A percentile compares a stretch with the other conserved stretches of the same genome.
Evolutionary conservation across 768 basidiomycete species (phyloP).

Genomic region (Macrocybe gigantea): DNA sequence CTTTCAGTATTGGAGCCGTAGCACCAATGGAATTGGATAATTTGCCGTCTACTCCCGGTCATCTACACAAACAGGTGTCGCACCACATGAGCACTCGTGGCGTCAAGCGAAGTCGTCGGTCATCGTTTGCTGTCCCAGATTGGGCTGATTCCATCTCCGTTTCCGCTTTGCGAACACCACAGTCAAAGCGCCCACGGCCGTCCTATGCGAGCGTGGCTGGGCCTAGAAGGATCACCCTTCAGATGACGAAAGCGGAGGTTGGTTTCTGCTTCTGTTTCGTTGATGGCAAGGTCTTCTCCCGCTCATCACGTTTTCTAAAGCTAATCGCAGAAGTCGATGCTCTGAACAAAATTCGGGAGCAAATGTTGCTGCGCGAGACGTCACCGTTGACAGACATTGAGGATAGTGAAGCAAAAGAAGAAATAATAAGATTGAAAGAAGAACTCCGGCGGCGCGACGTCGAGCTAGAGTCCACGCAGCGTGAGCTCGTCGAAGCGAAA

Average conservation of each 20-base stretch:
- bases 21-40: slow-evolving; percentile 14
- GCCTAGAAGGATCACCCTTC: slow-evolving; percentile 18
- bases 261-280: background rate
- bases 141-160: slow-evolving; percentile 1
- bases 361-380: slow-evolving; percentile 15
- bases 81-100: slow-evolving; percentile 25
- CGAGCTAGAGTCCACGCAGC: slow-evolving; percentile 20
- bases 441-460: slow-evolving; percentile 18
- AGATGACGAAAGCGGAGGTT: slow-evolving; percentile 39
- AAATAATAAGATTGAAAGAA: slow-evolving; percentile 18
- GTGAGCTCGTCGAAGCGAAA: slow-evolving; percentile 14
- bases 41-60: slow-evolving; percentile 8
- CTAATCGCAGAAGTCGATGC: slow-evolving; percentile 21
- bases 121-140: slow-evolving; percentile 3
- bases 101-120: slow-evolving; percentile 16
- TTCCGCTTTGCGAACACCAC: background rate
- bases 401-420: slow-evolving; percentile 21
- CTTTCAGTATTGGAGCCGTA: slow-evolving; percentile 23
- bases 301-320: slow-evolving; percentile 9
- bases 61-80: slow-evolving; percentile 31
- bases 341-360: slow-evolving; percentile 16
- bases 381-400: slow-evolving; percentile 28
- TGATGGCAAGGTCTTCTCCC: background rate
- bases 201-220: slow-evolving; percentile 7
- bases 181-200: slow-evolving; percentile 17